A percentile compares a stretch with the other conserved stretches of the same genome.
Evolutionary conservation across 345 rosid genomes (phyloP).

Genomic region (Iberis pinnata): DNA sequence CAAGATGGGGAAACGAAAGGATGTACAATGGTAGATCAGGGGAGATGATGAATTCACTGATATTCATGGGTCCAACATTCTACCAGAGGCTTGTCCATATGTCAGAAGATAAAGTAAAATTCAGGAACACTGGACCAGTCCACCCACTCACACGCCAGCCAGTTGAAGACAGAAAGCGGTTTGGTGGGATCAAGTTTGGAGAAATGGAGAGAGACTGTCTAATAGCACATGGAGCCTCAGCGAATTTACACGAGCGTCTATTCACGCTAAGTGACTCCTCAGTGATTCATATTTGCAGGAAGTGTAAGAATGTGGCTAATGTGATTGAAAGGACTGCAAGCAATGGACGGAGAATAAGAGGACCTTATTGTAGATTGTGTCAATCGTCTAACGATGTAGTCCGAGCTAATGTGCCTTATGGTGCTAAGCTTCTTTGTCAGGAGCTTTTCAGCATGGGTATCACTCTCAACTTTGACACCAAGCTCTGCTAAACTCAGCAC

Average conservation of each 20-base stretch:
- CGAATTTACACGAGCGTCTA: constrained; percentile 75
- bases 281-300: constrained; percentile 64
- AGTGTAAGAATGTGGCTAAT: constrained; percentile 49
- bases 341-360: constrained; percentile 65
- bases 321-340: constrained; percentile 56
- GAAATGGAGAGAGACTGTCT: constrained; percentile 95
- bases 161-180: constrained; percentile 77
- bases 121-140: constrained; percentile 87
- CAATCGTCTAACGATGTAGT: constrained; percentile 55
- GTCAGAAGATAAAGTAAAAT: constrained; percentile 90
- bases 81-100: constrained; percentile 80
- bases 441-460: constrained; percentile 89
- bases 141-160: constrained; percentile 92
- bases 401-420: constrained; percentile 58
- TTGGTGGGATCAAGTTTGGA: constrained; percentile 82
- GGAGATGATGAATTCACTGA: constrained; percentile 56
- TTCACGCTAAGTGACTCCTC: constrained; percentile 74
- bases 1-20: constrained; percentile 83
- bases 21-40: constrained; percentile 74
- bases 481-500: constrained; percentile 33
- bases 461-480: constrained; percentile 52
- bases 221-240: constrained; percentile 77
- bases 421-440: constrained; percentile 66
- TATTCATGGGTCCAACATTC: constrained; percentile 87
- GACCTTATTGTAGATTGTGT: constrained; percentile 67